Conservation (phyloP, 257 asterid species). For the Primulina eburnea region DNA sequence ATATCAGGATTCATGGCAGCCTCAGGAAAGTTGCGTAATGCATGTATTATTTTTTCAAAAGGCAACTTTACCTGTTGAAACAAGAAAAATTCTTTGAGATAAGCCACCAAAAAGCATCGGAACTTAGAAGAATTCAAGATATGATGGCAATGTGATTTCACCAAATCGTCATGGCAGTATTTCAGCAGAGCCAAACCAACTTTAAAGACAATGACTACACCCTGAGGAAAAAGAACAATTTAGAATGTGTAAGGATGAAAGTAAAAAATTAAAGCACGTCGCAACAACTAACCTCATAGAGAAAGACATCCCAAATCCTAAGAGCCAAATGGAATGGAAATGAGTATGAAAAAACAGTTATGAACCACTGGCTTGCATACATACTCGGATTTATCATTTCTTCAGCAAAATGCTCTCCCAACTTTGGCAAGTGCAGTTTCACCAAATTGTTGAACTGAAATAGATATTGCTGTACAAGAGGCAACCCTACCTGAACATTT, state of each 20-base stretch:
- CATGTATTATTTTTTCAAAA: slow-evolving; percentile 85
- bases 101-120: background rate
- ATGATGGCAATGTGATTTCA: slow-evolving; percentile 27
- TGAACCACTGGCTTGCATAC: slow-evolving; percentile 99
- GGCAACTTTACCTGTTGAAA: slow-evolving; percentile 76
- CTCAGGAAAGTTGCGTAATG: slow-evolving; percentile 85
- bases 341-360: slow-evolving; percentile 90
- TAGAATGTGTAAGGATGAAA: slow-evolving; percentile 21
- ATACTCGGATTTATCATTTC: slow-evolving; percentile 98
- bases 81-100: background rate
- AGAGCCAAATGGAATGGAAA: slow-evolving; percentile 97
- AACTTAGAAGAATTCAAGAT: slow-evolving; percentile 10
- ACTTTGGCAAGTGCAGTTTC: slow-evolving; percentile 66
- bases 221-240: slow-evolving; percentile 42
- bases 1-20: slow-evolving; percentile 94
- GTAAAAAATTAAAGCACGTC: slow-evolving; percentile 14
- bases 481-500: slow-evolving; percentile 81
- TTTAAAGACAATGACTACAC: slow-evolving; percentile 82
- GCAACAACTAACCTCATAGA: slow-evolving; percentile 73
- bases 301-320: slow-evolving; percentile 98
- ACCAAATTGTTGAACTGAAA: slow-evolving; percentile 75
- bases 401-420: slow-evolving; percentile 82
- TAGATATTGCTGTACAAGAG: slow-evolving; percentile 96
- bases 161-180: slow-evolving; percentile 94
- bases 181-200: slow-evolving; percentile 89